These are phyloP conservation scores for Verbena officinalis DNA, from an alignment of 257 asterid genomes.

Conservation along the genomic window DNA sequence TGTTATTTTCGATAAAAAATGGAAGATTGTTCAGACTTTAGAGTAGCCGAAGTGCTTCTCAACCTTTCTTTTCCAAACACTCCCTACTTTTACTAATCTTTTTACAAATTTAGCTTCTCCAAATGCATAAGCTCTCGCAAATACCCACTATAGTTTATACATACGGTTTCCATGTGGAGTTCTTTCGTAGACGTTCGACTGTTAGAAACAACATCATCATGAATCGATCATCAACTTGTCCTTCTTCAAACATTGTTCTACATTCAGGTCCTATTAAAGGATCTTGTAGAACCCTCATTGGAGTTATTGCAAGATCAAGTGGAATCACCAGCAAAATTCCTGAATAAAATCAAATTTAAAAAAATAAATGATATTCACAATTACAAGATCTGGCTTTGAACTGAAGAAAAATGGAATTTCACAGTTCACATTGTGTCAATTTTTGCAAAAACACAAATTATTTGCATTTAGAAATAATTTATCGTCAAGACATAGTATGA, in stretches of 20 bases:
- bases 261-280: slow-evolving; percentile 86
- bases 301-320: slow-evolving; percentile 83
- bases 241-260: slow-evolving; percentile 76
- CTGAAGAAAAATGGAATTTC: too few relatives aligned
- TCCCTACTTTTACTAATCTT: too few relatives aligned
- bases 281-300: slow-evolving; percentile 92
- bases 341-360: slow-evolving; percentile 25
- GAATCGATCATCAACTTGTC: slow-evolving; percentile 84
- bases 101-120: too few relatives aligned
- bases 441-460: not conserved
- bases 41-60: too few relatives aligned
- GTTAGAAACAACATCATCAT: slow-evolving; percentile 77
- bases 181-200: slow-evolving; percentile 75
- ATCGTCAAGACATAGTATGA: too few relatives aligned
- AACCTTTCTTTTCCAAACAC: too few relatives aligned
- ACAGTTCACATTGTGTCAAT: not conserved
- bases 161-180: slow-evolving; percentile 93
- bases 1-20: too few relatives aligned
- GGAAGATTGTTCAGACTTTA: too few relatives aligned
- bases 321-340: slow-evolving; percentile 81
- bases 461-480: not conserved
- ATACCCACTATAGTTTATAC: slow-evolving; percentile 37
- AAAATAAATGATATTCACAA: not conserved
- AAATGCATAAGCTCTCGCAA: too few relatives aligned
- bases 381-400: not conserved